phyloP scores from a whole-genome alignment of 2,329 filamentous ascomycete genomes.

The Botrytis paeoniae region DNA sequence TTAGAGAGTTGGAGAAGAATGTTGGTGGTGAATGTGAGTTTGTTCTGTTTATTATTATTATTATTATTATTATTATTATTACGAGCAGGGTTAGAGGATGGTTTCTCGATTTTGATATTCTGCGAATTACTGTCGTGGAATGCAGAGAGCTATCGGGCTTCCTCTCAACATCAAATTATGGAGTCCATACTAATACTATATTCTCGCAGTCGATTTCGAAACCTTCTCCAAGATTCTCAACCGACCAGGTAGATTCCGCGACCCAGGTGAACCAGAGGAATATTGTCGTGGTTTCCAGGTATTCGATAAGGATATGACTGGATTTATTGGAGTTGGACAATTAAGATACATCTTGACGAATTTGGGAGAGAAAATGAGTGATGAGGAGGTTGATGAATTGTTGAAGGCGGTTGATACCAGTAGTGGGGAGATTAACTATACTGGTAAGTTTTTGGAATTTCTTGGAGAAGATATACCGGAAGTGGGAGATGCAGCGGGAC shows the following conservation, averaged over 20 bases:
- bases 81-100: not conserved
- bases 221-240: conserved; percentile 96
- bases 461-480: not conserved
- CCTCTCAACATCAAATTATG: not conserved
- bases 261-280: conserved; percentile 95
- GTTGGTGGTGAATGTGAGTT: conserved; percentile 87
- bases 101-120: not conserved
- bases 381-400: conserved; percentile 97
- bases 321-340: conserved; percentile 96
- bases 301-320: conserved; percentile 98
- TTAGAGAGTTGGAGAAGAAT: conserved; percentile 85
- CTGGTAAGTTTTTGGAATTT: conserved; percentile 55
- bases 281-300: conserved; percentile 99
- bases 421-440: conserved; percentile 96
- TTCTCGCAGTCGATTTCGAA: conserved; percentile 82
- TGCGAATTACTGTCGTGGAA: not conserved
- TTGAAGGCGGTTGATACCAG: conserved; percentile 97
- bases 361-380: conserved; percentile 97
- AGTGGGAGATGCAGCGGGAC: not conserved
- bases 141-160: not conserved
- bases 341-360: conserved; percentile 98
- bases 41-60: not conserved
- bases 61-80: not conserved
- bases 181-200: not conserved
- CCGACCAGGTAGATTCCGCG: conserved; percentile 95